phyloP scores from a whole-genome alignment of 2,329 filamentous ascomycete species.

The Juglanconis oblonga region DNA sequence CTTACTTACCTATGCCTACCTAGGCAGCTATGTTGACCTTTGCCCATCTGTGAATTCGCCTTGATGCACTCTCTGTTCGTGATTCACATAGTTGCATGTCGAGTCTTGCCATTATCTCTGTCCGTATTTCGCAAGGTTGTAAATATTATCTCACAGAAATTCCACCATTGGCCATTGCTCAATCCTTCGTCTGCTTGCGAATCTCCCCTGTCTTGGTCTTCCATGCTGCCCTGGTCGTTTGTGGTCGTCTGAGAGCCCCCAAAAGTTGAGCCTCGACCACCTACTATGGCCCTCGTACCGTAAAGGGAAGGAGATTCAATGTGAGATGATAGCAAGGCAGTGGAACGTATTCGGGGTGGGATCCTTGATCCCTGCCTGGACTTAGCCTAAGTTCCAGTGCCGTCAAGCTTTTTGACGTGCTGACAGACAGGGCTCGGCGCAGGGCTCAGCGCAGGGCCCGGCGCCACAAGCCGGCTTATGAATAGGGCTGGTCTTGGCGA shows the following conservation, averaged over 20 bases:
- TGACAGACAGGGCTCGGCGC: no score
- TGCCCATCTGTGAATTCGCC: neutral
- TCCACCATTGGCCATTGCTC: neutral
- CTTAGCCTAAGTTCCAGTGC: neutral
- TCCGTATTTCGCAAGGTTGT: neutral
- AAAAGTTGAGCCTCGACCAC: neutral
- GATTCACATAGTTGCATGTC: neutral
- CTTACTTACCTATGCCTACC: no score
- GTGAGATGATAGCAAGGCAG: no score
- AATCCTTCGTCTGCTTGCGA: neutral
- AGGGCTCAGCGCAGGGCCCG: no score
- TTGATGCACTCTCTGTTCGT: neutral
- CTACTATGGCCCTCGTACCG: neutral
- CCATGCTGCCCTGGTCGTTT: neutral
- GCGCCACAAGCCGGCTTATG: no score
- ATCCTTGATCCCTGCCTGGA: neutral
- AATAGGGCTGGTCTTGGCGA: neutral
- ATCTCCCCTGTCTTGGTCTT: neutral
- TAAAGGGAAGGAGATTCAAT: neutral
- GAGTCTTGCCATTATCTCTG: neutral
- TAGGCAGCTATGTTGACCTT: no score
- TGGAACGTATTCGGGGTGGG: no score
- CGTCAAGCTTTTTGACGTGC: neutral
- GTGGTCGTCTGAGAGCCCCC: neutral
- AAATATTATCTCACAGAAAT: neutral